Evolutionary conservation across 202 grass and related monocot genomes (phyloP), one percentile per base, ranked within the genome.

Genomic region (Hordeum pubiflorum): DNA sequence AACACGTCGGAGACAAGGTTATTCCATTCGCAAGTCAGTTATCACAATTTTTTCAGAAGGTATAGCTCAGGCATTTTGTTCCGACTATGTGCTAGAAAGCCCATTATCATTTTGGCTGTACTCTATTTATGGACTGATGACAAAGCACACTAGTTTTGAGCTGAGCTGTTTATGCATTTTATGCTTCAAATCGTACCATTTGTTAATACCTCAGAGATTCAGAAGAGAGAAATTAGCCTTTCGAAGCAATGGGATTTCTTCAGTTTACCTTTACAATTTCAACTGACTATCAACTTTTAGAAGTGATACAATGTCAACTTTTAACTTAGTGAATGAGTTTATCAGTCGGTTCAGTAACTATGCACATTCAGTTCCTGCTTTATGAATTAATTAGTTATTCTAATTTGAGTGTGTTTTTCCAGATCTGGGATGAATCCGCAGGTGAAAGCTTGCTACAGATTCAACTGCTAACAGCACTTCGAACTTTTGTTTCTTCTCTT

Each of bases 361-460:
- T n/a, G 54, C 60, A 79, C 26, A 54, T 71, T 94, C 86, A 70
- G 31, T 85, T 62, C 63, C 48, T 81, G 21, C 66, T 76, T 63
- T 72, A 69, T 33, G 78, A 57, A 44, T 74, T 80, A 57, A 78
- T 79, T 41, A 66, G 69, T 27, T 61, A 70, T 84, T 67, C 63
- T 91, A 34, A 69, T 86, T 78, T 90, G 31, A 15, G 15, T 40
- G 24, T 50, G 24, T 61, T 80, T 72, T 63, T 50, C 46, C 87
- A 99, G 96, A 89, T 99, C 69, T 99, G 92, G 96, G 89, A 90
- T 13, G 96, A 99, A 86, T 95, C 92, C 78, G 71, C 77, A 3
- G 92, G 90, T 64, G 96, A 99, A 99, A 99, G 96, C 78, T 86
- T 99, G 87, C 77, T 99, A 33, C 92, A 99, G 65, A 99, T 99